Evolutionary conservation across 139 green algal species (phyloP), one percentile per base, ranked within the genome.

Genomic region (Protoeuglena noctilucae): DNA sequence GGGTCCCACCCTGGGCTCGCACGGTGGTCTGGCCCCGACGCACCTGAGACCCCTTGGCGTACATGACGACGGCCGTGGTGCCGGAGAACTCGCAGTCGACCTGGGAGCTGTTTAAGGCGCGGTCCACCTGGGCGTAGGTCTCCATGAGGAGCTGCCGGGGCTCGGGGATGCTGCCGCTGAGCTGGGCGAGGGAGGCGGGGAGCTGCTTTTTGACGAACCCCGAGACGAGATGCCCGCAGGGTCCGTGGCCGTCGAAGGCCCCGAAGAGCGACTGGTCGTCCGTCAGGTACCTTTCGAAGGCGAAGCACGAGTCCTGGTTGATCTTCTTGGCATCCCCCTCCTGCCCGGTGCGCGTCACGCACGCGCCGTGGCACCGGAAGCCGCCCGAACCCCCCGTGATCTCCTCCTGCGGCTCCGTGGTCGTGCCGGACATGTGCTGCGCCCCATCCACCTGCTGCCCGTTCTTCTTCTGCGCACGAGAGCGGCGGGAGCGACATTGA

Each of bases 251-350:
- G 52, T 94, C 84, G 64, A 94, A 77, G 0, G 75, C 81, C 0
- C 74, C 79, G 62, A 86, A 84, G 22, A 94, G 62, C 2, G 74
- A 77, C 53, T 89, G 74, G 39, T 83, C 71, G 43, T 74, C 68
- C 1, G 65, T 66, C 49, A 87, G 78, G 67, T 80, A 89, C 62
- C 85, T 80, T 45, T 83, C 76, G 72, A 79, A 86, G 0, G 78
- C 79, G 61, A 89, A 88, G 66, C 74, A 85, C 61, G 79, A 85
- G 73, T 93, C 81, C 63, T 93, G 84, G 65, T 93, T 93, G 12
- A 68, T 79, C 54, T 93, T 93, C 58, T 86, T 86, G 55, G 79
- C 78, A 27, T 71, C 81, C 14, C 77, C 80, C 68, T 91, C 82
- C 21, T 66, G 54, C 2, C 84, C 84, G 9, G 79, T 75, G 2